These are phyloP conservation scores for Magnusiomyces tetraspermus DNA, from an alignment of 1,139 yeast species.

Conservation along the genomic window DNA sequence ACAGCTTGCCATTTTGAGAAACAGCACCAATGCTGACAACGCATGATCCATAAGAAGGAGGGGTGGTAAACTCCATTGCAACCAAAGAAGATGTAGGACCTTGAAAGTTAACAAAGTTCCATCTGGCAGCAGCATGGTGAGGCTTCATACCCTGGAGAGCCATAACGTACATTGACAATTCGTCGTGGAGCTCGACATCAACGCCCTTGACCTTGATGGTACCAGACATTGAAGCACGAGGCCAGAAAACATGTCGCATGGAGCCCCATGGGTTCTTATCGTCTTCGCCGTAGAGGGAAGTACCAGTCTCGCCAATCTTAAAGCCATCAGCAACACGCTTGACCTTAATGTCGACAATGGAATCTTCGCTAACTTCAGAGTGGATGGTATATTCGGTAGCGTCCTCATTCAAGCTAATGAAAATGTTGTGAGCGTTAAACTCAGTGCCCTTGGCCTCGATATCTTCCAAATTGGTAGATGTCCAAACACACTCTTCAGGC, in stretches of 20 bases:
- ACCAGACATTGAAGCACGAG: slow-evolving; percentile 68
- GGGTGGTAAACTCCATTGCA: slow-evolving; percentile 94
- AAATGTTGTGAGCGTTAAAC: slow-evolving; percentile 62
- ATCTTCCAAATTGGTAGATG: slow-evolving; percentile 79
- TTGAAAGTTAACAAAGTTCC: slow-evolving; percentile 92
- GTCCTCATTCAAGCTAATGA: slow-evolving; percentile 53
- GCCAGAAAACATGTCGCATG: slow-evolving; percentile 96
- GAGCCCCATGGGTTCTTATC: slow-evolving; percentile 85
- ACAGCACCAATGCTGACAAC: slow-evolving; percentile 74
- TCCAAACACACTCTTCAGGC: slow-evolving; percentile 58
- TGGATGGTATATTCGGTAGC: slow-evolving; percentile 48
- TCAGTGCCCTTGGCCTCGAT: slow-evolving; percentile 68
- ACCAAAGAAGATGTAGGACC: slow-evolving; percentile 65
- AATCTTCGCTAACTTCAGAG: slow-evolving; percentile 57
- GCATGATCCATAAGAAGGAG: slow-evolving; percentile 75
- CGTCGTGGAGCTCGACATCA: slow-evolving; percentile 33
- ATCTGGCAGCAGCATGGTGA: slow-evolving; percentile 93
- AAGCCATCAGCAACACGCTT: slow-evolving; percentile 57
- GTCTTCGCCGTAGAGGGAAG: slow-evolving; percentile 72
- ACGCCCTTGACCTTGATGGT: slow-evolving; percentile 37
- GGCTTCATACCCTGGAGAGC: slow-evolving; percentile 99
- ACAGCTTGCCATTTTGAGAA: slow-evolving; percentile 51
- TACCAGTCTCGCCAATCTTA: slow-evolving; percentile 83
- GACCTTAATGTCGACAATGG: slow-evolving; percentile 62
- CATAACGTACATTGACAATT: slow-evolving; percentile 66